phyloP scores from a whole-genome alignment of 805 yeast genomes.

The Naumovozyma castellii region DNA sequence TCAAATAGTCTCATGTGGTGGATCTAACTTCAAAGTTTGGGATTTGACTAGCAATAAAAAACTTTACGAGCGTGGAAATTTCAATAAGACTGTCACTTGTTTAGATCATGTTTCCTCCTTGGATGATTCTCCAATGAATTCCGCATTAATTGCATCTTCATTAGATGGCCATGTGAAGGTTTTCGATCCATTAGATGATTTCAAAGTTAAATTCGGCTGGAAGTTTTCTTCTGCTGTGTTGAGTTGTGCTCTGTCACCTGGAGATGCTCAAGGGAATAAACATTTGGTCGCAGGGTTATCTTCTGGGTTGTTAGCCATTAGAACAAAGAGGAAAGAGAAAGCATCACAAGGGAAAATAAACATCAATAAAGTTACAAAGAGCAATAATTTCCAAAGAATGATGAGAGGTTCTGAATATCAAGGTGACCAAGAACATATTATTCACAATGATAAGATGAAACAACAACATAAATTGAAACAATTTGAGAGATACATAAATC shows the following conservation, averaged over 20 bases:
- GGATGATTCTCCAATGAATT: slow-evolving; percentile 24
- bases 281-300: slow-evolving; percentile 90
- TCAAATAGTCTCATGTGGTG: slow-evolving; percentile 65
- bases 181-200: slow-evolving; percentile 66
- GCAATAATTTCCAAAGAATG: slow-evolving; percentile 67
- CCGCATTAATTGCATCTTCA: slow-evolving; percentile 78
- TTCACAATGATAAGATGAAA: slow-evolving; percentile 49
- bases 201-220: slow-evolving; percentile 95
- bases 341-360: slow-evolving; percentile 23
- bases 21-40: slow-evolving; percentile 81
- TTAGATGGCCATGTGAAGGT: slow-evolving; percentile 96
- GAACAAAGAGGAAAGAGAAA: slow-evolving; percentile 70
- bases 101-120: slow-evolving; percentile 33
- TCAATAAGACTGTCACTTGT: slow-evolving; percentile 89
- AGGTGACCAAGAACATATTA: slow-evolving; percentile 77
- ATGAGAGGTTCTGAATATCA: slow-evolving; percentile 84
- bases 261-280: slow-evolving; percentile 35
- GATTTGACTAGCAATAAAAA: slow-evolving; percentile 68
- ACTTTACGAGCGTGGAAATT: slow-evolving; percentile 67
- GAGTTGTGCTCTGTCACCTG: slow-evolving; percentile 82
- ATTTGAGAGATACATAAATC: slow-evolving; percentile 75
- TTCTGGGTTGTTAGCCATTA: slow-evolving; percentile 77
- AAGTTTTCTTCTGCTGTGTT: slow-evolving; percentile 91
- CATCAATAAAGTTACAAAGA: slow-evolving; percentile 32
- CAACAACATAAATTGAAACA: slow-evolving; percentile 60